A percentile compares a stretch with the other conserved stretches of the same genome.
These are phyloP conservation scores for Lipomyces sp. DNA, from an alignment of 805 yeast genomes.

Conservation along the genomic window DNA sequence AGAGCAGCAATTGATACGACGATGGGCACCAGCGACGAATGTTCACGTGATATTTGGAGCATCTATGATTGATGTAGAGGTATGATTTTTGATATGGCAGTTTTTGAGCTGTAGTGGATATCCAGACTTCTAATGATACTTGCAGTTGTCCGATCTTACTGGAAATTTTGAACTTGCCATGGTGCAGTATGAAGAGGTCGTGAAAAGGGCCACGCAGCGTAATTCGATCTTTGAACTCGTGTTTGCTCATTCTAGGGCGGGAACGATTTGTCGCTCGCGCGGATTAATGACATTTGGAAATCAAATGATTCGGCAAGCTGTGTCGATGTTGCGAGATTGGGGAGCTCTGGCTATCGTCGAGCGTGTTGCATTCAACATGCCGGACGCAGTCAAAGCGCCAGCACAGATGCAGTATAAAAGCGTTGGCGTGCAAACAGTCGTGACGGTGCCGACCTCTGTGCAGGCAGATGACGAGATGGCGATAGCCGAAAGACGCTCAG, in stretches of 20 bases:
- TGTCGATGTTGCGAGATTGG: conserved; percentile 2
- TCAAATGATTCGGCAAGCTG: conserved; percentile 4
- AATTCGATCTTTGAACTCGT: conserved; percentile 6
- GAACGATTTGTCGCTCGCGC: conserved; percentile 13
- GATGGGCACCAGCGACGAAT: background rate
- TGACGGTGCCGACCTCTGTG: background rate
- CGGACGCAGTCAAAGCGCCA: conserved; percentile 2
- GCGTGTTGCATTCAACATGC: background rate
- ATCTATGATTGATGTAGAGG: conserved; percentile 12
- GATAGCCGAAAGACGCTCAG: too few relatives aligned
- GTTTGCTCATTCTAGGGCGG: conserved; percentile 3
- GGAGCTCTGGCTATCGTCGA: conserved; percentile 24
- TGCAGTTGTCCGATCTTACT: conserved; percentile 15
- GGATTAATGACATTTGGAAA: conserved; percentile 8
- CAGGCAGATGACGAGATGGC: background rate
- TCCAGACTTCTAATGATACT: background rate
- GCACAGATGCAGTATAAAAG: background rate
- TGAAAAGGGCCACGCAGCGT: conserved; percentile 1
- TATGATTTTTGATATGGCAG: background rate
- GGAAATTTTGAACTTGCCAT: conserved; percentile 18
- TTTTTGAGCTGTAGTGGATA: background rate
- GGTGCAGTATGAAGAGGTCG: conserved; percentile 9
- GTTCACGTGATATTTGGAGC: conserved; percentile 1
- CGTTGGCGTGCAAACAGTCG: conserved; percentile 22
- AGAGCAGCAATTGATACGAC: background rate